A percentile compares a stretch with the other conserved stretches of the same genome.
Conservation (phyloP, 768 basidiomycete species). For the Daedalea quercina region DNA sequence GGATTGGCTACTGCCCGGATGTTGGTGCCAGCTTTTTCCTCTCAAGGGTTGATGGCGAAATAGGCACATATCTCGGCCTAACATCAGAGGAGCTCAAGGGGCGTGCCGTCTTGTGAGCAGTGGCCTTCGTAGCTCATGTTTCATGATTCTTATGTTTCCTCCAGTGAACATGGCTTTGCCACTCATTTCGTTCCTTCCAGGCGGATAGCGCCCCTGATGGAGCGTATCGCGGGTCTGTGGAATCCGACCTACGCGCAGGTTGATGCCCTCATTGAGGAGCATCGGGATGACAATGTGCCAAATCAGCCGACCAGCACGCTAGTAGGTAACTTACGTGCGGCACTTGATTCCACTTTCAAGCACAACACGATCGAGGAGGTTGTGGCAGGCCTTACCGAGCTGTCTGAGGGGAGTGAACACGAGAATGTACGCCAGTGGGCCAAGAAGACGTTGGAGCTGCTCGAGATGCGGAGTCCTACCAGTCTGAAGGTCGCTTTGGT, state of each 20-base stretch:
- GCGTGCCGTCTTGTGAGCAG: conserved; percentile 77
- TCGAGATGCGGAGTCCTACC: conserved; percentile 80
- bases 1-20: conserved; percentile 87
- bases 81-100: conserved; percentile 71
- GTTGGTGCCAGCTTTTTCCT: conserved; percentile 91
- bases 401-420: conserved; percentile 33
- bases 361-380: conserved; percentile 70
- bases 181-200: conserved; percentile 87
- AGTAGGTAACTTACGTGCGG: conserved; percentile 58
- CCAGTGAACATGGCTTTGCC: conserved; percentile 85
- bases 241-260: conserved; percentile 42
- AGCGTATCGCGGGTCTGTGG: conserved; percentile 56
- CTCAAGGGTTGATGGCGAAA: conserved; percentile 80
- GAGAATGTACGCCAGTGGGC: conserved; percentile 67
- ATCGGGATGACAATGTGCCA: conserved; percentile 48
- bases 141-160: not conserved
- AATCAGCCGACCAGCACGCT: conserved; percentile 48
- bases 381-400: conserved; percentile 41
- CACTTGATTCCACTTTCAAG: conserved; percentile 76
- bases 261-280: conserved; percentile 65
- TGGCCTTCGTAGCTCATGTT: not conserved
- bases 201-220: conserved; percentile 63
- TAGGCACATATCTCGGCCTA: conserved; percentile 92
- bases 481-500: conserved; percentile 85
- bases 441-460: conserved; percentile 47